Conservation (phyloP, 2,329 filamentous ascomycete species). For the Sclerotinia nivalis region DNA sequence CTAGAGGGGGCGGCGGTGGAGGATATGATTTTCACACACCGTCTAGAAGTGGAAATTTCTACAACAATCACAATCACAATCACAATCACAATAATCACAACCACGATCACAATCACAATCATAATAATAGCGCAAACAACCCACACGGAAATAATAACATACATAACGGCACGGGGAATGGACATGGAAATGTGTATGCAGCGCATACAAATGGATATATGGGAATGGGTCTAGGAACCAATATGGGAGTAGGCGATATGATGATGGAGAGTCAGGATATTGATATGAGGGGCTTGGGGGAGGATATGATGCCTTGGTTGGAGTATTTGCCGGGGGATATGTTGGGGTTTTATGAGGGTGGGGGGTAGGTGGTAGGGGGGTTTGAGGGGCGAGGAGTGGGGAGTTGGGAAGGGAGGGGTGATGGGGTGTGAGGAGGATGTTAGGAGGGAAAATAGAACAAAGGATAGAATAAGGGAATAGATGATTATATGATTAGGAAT, state of each 20-base stretch:
- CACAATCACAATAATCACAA: not conserved
- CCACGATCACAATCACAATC: not conserved
- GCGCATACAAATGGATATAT: conserved; percentile 27
- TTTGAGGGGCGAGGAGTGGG: too few relatives aligned
- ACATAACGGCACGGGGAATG: not conserved
- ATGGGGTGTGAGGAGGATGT: not conserved
- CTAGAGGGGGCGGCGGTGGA: not conserved
- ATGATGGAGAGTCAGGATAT: conserved; percentile 77
- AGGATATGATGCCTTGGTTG: conserved; percentile 73
- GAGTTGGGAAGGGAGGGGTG: too few relatives aligned
- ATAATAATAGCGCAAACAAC: not conserved
- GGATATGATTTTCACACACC: conserved; percentile 1
- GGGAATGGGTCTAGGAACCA: conserved; percentile 37
- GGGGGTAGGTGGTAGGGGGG: not conserved
- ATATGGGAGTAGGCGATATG: conserved; percentile 47
- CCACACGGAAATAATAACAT: not conserved
- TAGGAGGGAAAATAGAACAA: not conserved
- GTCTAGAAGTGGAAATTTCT: not conserved
- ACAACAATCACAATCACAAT: conserved; percentile 1
- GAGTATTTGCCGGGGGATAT: conserved; percentile 71
- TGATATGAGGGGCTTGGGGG: conserved; percentile 67
- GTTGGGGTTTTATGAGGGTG: conserved; percentile 53
- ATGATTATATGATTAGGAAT: not conserved
- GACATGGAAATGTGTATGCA: conserved; percentile 20
- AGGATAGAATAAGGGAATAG: not conserved